A percentile compares a stretch with the other conserved stretches of the same genome.
Conservation (phyloP, 2,329 filamentous ascomycete species). For the Neoascochyta sp. region DNA sequence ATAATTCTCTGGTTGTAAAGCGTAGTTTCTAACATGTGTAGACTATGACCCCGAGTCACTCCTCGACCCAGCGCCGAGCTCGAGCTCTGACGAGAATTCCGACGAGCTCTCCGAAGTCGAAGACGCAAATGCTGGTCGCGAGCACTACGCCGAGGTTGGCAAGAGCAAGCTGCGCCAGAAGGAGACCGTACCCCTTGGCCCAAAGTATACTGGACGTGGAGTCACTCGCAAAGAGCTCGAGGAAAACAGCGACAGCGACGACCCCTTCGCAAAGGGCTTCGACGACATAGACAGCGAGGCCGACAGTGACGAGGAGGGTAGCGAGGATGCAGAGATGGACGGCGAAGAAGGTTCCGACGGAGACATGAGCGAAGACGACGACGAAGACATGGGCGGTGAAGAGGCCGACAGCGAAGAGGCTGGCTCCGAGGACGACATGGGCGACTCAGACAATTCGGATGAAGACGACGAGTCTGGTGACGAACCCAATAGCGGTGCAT, state of each 20-base stretch:
- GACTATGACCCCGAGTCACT: slow-evolving; percentile 78
- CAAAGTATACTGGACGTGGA: slow-evolving; percentile 73
- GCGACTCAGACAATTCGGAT: slow-evolving; percentile 48
- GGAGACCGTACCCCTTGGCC: slow-evolving; percentile 65
- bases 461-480: slow-evolving; percentile 33
- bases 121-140: slow-evolving; percentile 61
- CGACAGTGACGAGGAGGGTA: slow-evolving; percentile 15
- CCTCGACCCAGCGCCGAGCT: slow-evolving; percentile 53
- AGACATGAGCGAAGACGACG: slow-evolving; percentile 47
- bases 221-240: slow-evolving; percentile 66
- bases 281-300: slow-evolving; percentile 41
- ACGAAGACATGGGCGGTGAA: slow-evolving; percentile 30
- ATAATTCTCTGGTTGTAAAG: neutral
- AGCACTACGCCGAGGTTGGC: slow-evolving; percentile 81
- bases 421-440: slow-evolving; percentile 46
- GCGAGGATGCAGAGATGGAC: slow-evolving; percentile 31
- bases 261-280: slow-evolving; percentile 45
- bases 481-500: slow-evolving; percentile 35
- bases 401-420: slow-evolving; percentile 47
- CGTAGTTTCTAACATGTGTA: slow-evolving; percentile 41
- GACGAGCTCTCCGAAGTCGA: slow-evolving; percentile 41
- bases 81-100: slow-evolving; percentile 55
- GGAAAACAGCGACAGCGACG: slow-evolving; percentile 53
- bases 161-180: slow-evolving; percentile 81
- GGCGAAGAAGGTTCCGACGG: slow-evolving; percentile 51